phyloP scores from a whole-genome alignment of 1,284 basidiomycete species.

The Trametes pubescens region DNA sequence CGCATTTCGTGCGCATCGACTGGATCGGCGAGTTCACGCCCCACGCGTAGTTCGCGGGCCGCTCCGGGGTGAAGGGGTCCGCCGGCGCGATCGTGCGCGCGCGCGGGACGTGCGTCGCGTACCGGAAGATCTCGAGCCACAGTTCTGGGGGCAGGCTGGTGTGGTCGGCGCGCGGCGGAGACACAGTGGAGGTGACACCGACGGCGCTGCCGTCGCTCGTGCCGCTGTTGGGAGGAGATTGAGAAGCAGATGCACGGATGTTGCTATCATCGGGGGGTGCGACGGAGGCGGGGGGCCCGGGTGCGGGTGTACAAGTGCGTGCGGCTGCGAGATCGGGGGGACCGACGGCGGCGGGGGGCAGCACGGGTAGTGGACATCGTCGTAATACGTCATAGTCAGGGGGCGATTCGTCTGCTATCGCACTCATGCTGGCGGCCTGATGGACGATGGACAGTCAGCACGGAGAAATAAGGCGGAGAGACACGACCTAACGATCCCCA shows the following conservation, averaged over 20 bases:
- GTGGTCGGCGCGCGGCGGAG: conserved; percentile 27
- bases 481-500: conserved; percentile 7
- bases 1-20: conserved; percentile 55
- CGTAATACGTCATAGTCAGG: conserved; percentile 10
- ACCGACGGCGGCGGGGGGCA: neutral
- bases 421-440: conserved; percentile 1
- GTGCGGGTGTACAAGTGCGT: neutral
- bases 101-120: conserved; percentile 56
- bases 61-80: conserved; percentile 37
- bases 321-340: conserved; percentile 2
- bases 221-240: conserved; percentile 3
- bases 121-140: conserved; percentile 65
- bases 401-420: conserved; percentile 13
- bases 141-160: conserved; percentile 56
- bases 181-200: neutral
- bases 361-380: neutral
- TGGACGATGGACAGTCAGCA: conserved; percentile 3
- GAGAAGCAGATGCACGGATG: too few relatives aligned
- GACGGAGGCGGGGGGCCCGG: neutral
- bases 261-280: neutral
- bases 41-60: conserved; percentile 41
- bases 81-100: conserved; percentile 34
- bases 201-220: neutral
- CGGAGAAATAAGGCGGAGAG: neutral
- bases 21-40: conserved; percentile 40